Conservation (phyloP, 176 grass and related monocot genomes). For the Alloteropsis semialata region DNA sequence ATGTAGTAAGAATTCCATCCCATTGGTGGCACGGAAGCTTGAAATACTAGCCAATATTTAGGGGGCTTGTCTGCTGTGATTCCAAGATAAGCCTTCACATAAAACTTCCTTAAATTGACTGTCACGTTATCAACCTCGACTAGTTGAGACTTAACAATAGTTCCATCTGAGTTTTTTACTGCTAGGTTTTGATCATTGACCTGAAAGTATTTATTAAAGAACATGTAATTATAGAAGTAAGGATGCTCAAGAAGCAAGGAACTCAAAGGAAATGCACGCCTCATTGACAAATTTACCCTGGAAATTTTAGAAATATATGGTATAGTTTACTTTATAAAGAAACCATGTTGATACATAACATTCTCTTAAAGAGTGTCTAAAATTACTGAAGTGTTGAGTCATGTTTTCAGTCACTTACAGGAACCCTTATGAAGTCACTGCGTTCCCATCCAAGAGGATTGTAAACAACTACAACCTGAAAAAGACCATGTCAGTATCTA, state of each 20-base stretch:
- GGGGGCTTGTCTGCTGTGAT: conserved; percentile 44
- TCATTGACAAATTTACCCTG: neutral
- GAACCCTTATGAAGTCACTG: conserved; percentile 68
- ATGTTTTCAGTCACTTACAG: conserved; percentile 43
- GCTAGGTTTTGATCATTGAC: conserved; percentile 66
- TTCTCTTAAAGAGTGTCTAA: neutral
- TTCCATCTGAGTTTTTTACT: conserved; percentile 69
- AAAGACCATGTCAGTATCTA: neutral
- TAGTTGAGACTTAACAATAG: conserved; percentile 63
- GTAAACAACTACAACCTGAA: conserved; percentile 67
- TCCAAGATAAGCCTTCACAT: conserved; percentile 89
- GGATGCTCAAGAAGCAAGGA: neutral
- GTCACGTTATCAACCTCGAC: conserved; percentile 73
- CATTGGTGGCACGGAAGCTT: conserved; percentile 74
- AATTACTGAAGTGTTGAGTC: neutral
- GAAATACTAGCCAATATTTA: conserved; percentile 88
- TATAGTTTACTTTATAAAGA: neutral
- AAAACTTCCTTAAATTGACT: conserved; percentile 62
- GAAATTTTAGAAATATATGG: neutral
- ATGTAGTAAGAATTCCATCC: conserved; percentile 92
- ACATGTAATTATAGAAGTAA: neutral
- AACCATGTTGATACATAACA: neutral
- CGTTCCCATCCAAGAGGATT: conserved; percentile 85
- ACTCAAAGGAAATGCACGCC: neutral
- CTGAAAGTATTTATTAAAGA: conserved; percentile 38